Evolutionary conservation across 768 basidiomycete genomes (phyloP), one percentile per base, ranked within the genome.

Genomic region (Sporobolomyces phaffii): DNA sequence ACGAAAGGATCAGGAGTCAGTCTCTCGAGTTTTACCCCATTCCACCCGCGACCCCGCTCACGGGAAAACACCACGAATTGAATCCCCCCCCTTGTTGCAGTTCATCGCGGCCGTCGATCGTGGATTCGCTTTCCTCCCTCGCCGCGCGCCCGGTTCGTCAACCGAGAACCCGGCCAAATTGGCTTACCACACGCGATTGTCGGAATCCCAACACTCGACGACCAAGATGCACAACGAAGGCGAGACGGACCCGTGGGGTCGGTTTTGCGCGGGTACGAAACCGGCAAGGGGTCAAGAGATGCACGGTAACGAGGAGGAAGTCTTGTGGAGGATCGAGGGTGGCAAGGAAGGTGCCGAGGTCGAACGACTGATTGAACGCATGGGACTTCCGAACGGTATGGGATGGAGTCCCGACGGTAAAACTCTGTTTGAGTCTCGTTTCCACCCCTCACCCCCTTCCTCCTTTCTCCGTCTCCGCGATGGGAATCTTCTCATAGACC

Each of bases 341-440:
- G 60, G 33, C 22, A 49, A 41, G 15, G 60, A 56, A 43, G 54
- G 54, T 4, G 26, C 17, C 15, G 18, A 53, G n/a, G 40, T 43
- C 10, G 54, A 43, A 26, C 24, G 41, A 18, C 2, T 62, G 28
- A 29, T 52, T 8, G 60, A 52, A 24, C 41, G 50, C 8, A 51
- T 62, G 50, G 60, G 49, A 7, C 24, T 62, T 17, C 60, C 60
- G 28, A 62, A 62, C 31, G 60, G 60, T 20, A 62, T 62, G 24
- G 60, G 60, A 11, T 62, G 38, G 29, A 52, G 40, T n/a, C 43
- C 15, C 1, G 60, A 62, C 31, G 50, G 60, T 24, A 53, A 43
- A 40, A 62, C 49, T 20, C 17, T 62, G 60, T 62, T 29, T 22
- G 59, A n/a, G n/a, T n/a, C n/a, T n/a, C n/a, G n/a, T n/a, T 49